Conservation (phyloP, 2,329 filamentous ascomycete genomes). For the Scytalidium lignicola region DNA sequence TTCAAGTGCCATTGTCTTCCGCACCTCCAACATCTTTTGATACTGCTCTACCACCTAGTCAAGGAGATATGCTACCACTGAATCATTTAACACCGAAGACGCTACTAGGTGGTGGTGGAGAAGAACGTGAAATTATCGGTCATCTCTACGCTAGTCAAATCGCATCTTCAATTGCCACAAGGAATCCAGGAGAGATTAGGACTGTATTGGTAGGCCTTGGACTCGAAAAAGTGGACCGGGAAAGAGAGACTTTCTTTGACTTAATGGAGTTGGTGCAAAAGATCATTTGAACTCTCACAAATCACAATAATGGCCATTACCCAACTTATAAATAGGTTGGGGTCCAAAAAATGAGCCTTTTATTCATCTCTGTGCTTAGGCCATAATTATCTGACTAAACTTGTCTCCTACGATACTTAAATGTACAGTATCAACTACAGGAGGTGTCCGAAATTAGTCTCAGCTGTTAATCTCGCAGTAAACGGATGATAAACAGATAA, state of each 20-base stretch:
- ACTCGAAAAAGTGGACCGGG: slow-evolving; percentile 39
- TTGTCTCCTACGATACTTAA: no score
- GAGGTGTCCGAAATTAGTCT: no score
- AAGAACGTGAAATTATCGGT: slow-evolving; percentile 74
- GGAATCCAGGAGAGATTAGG: slow-evolving; percentile 58
- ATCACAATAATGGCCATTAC: no score
- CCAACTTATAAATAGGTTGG: no score
- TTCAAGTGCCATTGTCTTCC: slow-evolving; percentile 73
- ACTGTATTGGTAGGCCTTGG: slow-evolving; percentile 60
- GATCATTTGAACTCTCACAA: slow-evolving; percentile 29
- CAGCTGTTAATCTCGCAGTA: no score
- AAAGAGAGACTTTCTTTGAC: slow-evolving; percentile 57
- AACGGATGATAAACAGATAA: no score
- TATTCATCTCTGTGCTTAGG: no score
- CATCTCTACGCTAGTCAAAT: slow-evolving; percentile 89
- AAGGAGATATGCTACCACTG: slow-evolving; percentile 58
- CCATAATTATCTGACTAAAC: no score
- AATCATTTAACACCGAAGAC: slow-evolving; percentile 81
- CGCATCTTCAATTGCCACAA: slow-evolving; percentile 70
- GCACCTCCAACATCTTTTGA: slow-evolving; percentile 56
- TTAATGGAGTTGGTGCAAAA: slow-evolving; percentile 58
- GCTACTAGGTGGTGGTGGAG: slow-evolving; percentile 75
- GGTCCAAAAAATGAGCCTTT: no score
- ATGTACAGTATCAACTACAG: no score
- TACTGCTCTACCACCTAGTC: slow-evolving; percentile 36